These are phyloP conservation scores for Byssothecium circinans DNA, from an alignment of 2,329 filamentous ascomycete species.

Conservation along the genomic window DNA sequence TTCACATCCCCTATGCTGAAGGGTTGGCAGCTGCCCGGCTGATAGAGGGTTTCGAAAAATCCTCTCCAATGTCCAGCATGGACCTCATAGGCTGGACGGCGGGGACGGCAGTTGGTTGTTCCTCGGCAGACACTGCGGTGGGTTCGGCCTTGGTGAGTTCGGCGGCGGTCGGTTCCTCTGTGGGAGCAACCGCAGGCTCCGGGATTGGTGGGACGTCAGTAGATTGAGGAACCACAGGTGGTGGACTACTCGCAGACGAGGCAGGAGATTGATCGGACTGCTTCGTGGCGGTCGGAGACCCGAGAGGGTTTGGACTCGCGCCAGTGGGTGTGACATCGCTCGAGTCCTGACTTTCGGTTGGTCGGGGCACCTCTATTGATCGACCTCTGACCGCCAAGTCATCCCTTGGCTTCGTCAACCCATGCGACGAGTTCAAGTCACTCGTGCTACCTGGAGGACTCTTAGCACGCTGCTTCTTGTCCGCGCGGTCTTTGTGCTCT, in stretches of 20 bases:
- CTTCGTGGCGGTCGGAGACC: constrained; percentile 5
- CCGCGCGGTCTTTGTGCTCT: constrained; percentile 58
- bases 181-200: not conserved
- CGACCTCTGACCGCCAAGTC: constrained; percentile 22
- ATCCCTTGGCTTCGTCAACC: constrained; percentile 23
- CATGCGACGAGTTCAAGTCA: constrained; percentile 23
- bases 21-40: not conserved
- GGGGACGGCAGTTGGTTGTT: not conserved
- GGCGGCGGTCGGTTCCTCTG: not conserved
- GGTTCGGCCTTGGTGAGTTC: not conserved
- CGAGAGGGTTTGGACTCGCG: constrained; percentile 12
- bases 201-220: not conserved
- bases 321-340: constrained; percentile 26
- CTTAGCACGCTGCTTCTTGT: constrained; percentile 56
- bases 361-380: constrained; percentile 30
- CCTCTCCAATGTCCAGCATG: not conserved
- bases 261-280: not conserved
- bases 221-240: not conserved
- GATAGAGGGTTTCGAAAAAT: not conserved
- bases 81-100: not conserved
- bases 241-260: too few species aligned
- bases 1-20: not conserved
- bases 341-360: constrained; percentile 17
- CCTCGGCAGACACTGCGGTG: not conserved
- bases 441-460: constrained; percentile 49